Base-by-base conservation (phyloP, 164 flowering plant species). In the Chloranthus sessilifolius region DNA sequence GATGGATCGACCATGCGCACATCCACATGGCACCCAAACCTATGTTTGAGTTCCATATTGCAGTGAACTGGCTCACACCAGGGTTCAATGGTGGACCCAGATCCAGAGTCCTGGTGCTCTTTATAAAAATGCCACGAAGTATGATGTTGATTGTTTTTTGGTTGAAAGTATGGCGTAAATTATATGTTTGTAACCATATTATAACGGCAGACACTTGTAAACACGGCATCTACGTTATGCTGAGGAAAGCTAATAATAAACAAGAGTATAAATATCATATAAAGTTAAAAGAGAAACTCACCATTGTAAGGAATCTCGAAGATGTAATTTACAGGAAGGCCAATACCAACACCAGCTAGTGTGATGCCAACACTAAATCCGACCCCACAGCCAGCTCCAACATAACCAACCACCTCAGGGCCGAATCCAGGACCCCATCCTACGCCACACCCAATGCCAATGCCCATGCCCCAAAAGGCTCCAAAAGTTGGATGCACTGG, bases 391-490 rank as follows among this genome's bases (percentile, higher is more conserved):
- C 98, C 96, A 52, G 98, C 84, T 40, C 98, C 98, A 43, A 91
- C 98, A 65, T 80, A 88, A 22, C 95, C 96, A 63, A 91, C 48
- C 36, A 82, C 96, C 66, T 88, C 95, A 62, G 92, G 96, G 28
- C 98, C 96, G 59, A 91, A 88, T 0, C 98, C 96, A 50, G 98
- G 96, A 50, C 98, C 98, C 98, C 96, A 91, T 39, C 98, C 98
- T 56, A 88, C 71, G 12, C 98, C 96, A 67, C 96, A 88, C 14
- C 98, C 96, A 52, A 88, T 7, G 34, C 98, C 96, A n/a, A 88
- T 39, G 8, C 98, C 96, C 78, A 85, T 83, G 26, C 98, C 98
- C 98, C 95, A 88, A 76, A 91, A 85, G 29, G 95, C 84, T 20
- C 98, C 98, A 12, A 57, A 59, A 12, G 96, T 88, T 47, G 98